Evolutionary conservation across 2,329 filamentous ascomycete genomes (phyloP).

Genomic region (Blastomyces parvus): DNA sequence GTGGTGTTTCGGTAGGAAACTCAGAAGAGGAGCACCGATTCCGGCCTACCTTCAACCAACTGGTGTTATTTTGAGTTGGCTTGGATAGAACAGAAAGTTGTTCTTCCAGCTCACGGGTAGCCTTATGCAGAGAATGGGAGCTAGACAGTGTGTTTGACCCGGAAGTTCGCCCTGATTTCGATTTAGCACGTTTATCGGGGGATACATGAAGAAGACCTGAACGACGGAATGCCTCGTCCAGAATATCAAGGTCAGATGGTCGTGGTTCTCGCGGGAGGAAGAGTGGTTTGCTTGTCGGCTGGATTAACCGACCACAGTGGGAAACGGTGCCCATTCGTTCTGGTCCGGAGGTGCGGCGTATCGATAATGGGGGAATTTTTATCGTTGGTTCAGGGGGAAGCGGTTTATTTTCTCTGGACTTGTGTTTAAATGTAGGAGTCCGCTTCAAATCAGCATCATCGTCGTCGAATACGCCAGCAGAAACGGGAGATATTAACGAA

Average conservation of each 20-base stretch:
- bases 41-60: neutral
- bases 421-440: slow-evolving; percentile 17
- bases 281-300: neutral
- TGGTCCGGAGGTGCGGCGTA: slow-evolving; percentile 18
- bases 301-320: slow-evolving; percentile 6
- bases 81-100: slow-evolving; percentile 23
- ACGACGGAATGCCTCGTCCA: slow-evolving; percentile 21
- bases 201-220: slow-evolving; percentile 10
- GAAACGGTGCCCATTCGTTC: slow-evolving; percentile 3
- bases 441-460: slow-evolving; percentile 13
- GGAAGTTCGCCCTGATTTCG: neutral
- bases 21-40: neutral
- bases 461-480: slow-evolving; percentile 29
- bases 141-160: neutral
- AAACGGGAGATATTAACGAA: slow-evolving; percentile 19
- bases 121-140: slow-evolving; percentile 21
- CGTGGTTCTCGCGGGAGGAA: slow-evolving; percentile 17
- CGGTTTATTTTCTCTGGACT: slow-evolving; percentile 31
- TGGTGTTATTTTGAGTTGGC: neutral
- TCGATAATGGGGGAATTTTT: slow-evolving; percentile 22
- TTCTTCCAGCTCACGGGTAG: slow-evolving; percentile 30
- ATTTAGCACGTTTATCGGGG: neutral
- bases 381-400: slow-evolving; percentile 31
- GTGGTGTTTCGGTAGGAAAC: neutral
- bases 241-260: slow-evolving; percentile 19